Evolutionary conservation across 352 stramenopile species (phyloP).

Genomic region (Pythium apleroticum): DNA sequence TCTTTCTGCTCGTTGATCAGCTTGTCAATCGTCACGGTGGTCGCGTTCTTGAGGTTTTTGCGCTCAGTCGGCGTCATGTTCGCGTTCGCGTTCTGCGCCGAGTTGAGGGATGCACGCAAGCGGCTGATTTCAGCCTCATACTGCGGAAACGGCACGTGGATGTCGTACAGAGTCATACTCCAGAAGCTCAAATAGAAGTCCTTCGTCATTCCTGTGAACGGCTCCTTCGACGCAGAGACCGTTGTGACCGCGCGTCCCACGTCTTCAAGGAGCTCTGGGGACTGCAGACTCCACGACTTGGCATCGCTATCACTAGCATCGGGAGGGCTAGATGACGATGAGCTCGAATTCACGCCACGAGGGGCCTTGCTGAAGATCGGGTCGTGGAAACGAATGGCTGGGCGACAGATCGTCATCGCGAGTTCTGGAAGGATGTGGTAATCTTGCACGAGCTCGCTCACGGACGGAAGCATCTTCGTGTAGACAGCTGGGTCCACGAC

Average conservation of each 20-base stretch:
- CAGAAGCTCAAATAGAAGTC: conserved; percentile 87
- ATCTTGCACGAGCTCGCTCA: conserved; percentile 61
- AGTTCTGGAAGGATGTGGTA: conserved; percentile 76
- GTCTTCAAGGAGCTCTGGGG: conserved; percentile 55
- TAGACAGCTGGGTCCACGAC: conserved; percentile 73
- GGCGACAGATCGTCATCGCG: conserved; percentile 76
- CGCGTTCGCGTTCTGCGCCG: conserved; percentile 30
- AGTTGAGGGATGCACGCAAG: conserved; percentile 54
- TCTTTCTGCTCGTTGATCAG: conserved; percentile 85
- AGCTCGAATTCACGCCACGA: conserved; percentile 55
- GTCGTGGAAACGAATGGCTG: conserved; percentile 77
- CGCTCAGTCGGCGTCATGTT: conserved; percentile 53
- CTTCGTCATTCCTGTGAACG: conserved; percentile 68
- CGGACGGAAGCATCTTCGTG: conserved; percentile 66
- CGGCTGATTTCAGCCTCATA: conserved; percentile 85
- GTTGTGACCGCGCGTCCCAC: conserved; percentile 42
- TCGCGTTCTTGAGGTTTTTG: conserved; percentile 84
- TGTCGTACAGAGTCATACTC: conserved; percentile 85
- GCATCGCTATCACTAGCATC: conserved; percentile 19
- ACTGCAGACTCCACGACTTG: conserved; percentile 70
- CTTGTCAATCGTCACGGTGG: conserved; percentile 76
- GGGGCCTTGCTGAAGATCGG: conserved; percentile 59
- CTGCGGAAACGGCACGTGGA: conserved; percentile 81
- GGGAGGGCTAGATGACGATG: conserved; percentile 16
- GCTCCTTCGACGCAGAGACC: conserved; percentile 32